A percentile compares a stretch with the other conserved stretches of the same genome.
Evolutionary conservation across 352 stramenopile species (phyloP).

Genomic region (Phytophthora citricola): DNA sequence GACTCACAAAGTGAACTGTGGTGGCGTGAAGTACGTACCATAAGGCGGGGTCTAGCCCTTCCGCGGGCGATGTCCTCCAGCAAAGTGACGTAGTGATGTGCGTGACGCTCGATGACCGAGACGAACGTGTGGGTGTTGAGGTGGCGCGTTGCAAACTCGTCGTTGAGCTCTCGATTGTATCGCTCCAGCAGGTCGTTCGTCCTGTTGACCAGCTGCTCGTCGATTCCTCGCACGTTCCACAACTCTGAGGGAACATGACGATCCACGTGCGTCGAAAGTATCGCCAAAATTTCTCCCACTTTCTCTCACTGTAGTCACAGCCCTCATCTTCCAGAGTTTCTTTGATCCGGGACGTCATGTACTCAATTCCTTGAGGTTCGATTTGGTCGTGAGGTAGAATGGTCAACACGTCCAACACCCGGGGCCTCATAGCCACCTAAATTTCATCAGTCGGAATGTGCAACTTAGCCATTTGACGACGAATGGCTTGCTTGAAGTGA

Average conservation of each 20-base stretch:
- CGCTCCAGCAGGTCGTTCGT: constrained; percentile 32
- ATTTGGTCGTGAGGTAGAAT: constrained; percentile 9
- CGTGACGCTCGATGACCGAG: constrained; percentile 17
- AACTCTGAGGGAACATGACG: not conserved
- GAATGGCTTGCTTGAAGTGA: constrained; percentile 35
- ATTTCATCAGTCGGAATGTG: constrained; percentile 13
- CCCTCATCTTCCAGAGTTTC: not conserved
- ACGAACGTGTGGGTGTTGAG: constrained; percentile 18
- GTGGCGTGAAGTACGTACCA: constrained; percentile 1
- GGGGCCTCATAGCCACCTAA: not conserved
- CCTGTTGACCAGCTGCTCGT: constrained; percentile 12
- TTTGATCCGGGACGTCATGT: not conserved
- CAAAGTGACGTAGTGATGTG: constrained; percentile 4
- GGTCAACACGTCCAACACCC: constrained; percentile 3
- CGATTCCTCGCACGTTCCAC: constrained; percentile 27
- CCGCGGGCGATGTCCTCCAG: constrained; percentile 10
- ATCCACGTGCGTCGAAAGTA: constrained; percentile 34
- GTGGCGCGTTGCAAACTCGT: constrained; percentile 7
- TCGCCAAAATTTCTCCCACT: constrained; percentile 3
- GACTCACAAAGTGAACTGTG: not conserved
- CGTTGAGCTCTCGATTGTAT: constrained; percentile 34
- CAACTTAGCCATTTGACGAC: constrained; percentile 17
- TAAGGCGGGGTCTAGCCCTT: not conserved
- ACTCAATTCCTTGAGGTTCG: constrained; percentile 8
- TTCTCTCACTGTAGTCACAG: not conserved